Evolutionary conservation across 164 flowering plant species (phyloP).

Genomic region (Stephania cephalantha): DNA sequence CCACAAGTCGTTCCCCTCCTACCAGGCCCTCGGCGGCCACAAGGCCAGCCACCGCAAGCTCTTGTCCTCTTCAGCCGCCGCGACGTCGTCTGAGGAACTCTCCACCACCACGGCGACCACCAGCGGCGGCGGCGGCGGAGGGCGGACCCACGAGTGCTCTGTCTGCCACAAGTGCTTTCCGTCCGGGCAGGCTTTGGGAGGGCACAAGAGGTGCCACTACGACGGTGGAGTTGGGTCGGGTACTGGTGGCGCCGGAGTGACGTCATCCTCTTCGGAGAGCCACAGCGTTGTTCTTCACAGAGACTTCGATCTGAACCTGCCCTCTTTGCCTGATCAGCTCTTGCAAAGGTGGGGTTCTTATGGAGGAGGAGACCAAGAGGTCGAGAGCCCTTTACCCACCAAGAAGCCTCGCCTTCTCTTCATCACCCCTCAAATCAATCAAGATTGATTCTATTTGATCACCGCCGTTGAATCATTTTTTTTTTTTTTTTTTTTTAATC

Average conservation of each 20-base stretch:
- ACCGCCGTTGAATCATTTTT: neutral
- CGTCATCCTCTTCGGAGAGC: conserved; percentile 23
- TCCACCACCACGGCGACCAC: neutral
- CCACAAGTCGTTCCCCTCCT: conserved; percentile 55
- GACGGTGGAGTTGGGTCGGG: conserved; percentile 26
- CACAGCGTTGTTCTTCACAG: conserved; percentile 21
- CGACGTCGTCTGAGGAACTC: neutral
- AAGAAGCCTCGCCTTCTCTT: conserved; percentile 34
- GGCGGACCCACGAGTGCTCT: conserved; percentile 44
- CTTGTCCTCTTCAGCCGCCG: neutral
- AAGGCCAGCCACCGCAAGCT: conserved; percentile 1
- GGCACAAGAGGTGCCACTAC: conserved; percentile 65
- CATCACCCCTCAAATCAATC: neutral
- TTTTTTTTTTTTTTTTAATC: too few relatives aligned
- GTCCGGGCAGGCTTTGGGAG: conserved; percentile 68
- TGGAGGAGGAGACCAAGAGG: conserved; percentile 28
- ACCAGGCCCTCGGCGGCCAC: conserved; percentile 82
- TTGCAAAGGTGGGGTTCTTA: neutral
- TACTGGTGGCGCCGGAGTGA: conserved; percentile 13
- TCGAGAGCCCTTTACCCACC: conserved; percentile 38
- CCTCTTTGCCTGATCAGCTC: conserved; percentile 42
- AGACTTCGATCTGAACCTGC: conserved; percentile 57
- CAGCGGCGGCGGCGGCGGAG: conserved; percentile 3
- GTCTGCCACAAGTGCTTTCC: conserved; percentile 49
- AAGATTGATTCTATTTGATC: neutral